phyloP scores from a whole-genome alignment of 1,139 yeast genomes.

The Yamadazyma atlantica region DNA sequence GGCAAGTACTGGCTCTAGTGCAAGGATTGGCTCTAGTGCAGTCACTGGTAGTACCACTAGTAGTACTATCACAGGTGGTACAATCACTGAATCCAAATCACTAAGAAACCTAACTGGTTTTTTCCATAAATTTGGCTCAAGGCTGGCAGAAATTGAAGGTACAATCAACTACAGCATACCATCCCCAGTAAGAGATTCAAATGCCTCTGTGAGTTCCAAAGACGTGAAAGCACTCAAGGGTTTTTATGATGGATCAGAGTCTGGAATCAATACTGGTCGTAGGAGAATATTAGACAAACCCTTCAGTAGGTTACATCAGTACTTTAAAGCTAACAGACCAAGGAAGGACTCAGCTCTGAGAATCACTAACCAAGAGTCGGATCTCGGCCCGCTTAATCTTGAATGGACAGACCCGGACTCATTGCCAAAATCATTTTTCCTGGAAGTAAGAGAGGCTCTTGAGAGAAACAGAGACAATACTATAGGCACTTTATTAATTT shows the following conservation, averaged over 20 bases:
- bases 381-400: not conserved
- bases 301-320: not conserved
- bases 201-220: not conserved
- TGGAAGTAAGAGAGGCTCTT: slow-evolving; percentile 3
- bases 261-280: not conserved
- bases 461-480: not conserved
- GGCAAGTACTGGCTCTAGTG: too few species aligned
- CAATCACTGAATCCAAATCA: too few species aligned
- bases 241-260: not conserved
- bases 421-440: slow-evolving; percentile 1
- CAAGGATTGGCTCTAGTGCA: too few species aligned
- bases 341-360: not conserved
- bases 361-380: not conserved
- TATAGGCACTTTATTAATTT: too few species aligned
- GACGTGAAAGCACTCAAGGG: not conserved
- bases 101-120: not conserved
- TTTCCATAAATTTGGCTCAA: not conserved
- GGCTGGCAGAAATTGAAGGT: not conserved
- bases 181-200: not conserved
- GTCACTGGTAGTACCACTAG: too few species aligned
- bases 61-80: too few species aligned
- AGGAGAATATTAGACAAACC: not conserved
- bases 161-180: not conserved
- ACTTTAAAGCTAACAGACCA: not conserved
- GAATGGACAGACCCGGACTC: slow-evolving; percentile 5